Evolutionary conservation across 2,329 filamentous ascomycete species (phyloP), one percentile per base, ranked within the genome.

Genomic region (Colletotrichum sojae): DNA sequence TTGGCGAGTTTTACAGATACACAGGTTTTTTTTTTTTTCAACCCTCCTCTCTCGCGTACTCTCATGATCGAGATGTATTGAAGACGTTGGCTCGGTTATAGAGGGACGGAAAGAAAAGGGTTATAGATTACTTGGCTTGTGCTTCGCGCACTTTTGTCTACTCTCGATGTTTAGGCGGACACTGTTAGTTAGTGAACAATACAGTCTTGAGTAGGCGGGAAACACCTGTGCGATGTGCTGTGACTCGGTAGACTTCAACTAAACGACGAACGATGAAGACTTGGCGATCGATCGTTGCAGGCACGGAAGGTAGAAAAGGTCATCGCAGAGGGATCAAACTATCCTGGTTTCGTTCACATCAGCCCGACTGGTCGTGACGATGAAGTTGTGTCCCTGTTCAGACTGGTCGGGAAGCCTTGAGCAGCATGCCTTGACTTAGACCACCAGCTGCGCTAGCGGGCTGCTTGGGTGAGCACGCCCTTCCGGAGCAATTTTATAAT

Each of bases 101-200:
- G 65, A 49, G 49, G 48, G 43, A 20, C 48, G 31, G 31, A 10
- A 10, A 43, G 20, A 60, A 10, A 60, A 6, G 31, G 54, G 55
- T 51, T 25, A 51, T 55, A 67, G 62, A 67, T 22, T 52, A 45
- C 36, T 61, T 52, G 62, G 43, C 27, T 46, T 53, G 67, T 69
- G 61, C 66, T 48, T 10, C 18, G 36, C 43, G 31, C 54, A 66
- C 66, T 25, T 49, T 53, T 49, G 52, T 58, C 45, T 61, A 61
- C 62, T 69, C 55, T n/a, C 25, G 43, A 60, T 56, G 55, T 56
- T 36, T 45, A 16, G 12, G 31, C 25, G 36, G 43, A 67, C 62
- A 43, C 25, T 46, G 36, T 25, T 39, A 69, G 40, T 31, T 69
- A 52, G 49, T 54, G 31, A 22, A 25, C 20, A 69, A 60, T 69